A percentile compares a stretch with the other conserved stretches of the same genome.
Evolutionary conservation across 495 filamentous ascomycete genomes (phyloP).

Genomic region (Acidomyces sp.): DNA sequence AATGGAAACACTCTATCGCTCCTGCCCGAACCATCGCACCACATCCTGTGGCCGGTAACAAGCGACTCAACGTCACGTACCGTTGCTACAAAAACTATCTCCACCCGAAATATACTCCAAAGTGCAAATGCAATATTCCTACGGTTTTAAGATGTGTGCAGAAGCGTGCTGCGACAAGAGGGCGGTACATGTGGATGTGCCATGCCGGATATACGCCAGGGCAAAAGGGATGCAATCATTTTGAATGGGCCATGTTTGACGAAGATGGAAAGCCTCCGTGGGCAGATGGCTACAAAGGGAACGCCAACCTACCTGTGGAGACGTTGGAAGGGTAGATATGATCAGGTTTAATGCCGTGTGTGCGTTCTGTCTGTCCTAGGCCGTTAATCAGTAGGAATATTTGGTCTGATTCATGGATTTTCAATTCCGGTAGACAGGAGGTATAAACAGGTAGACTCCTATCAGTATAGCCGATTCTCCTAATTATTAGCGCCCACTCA

Average conservation of each 20-base stretch:
- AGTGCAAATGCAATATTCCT: slow-evolving; percentile 54
- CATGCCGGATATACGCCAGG: slow-evolving; percentile 63
- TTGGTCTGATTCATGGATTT: too few relatives aligned
- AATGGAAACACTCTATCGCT: slow-evolving; percentile 63
- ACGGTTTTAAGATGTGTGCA: slow-evolving; percentile 68
- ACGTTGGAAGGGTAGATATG: too few relatives aligned
- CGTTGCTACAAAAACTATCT: slow-evolving; percentile 67
- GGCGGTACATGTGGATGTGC: slow-evolving; percentile 92
- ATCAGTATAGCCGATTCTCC: too few relatives aligned
- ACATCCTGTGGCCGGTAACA: slow-evolving; percentile 66
- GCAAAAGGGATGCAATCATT: slow-evolving; percentile 65
- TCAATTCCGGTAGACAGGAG: too few relatives aligned
- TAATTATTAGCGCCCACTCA: too few relatives aligned
- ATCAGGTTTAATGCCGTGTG: too few relatives aligned
- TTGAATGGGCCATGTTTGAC: slow-evolving; percentile 83
- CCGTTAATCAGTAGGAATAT: too few relatives aligned
- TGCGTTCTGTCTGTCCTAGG: too few relatives aligned
- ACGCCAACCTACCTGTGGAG: slow-evolving; percentile 13
- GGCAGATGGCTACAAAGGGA: slow-evolving; percentile 25
- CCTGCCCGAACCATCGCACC: slow-evolving; percentile 62
- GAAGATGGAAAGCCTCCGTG: slow-evolving; percentile 71
- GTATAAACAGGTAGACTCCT: too few relatives aligned
- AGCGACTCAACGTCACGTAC: slow-evolving; percentile 87
- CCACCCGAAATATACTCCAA: slow-evolving; percentile 55
- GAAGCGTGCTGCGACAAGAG: slow-evolving; percentile 56